A percentile compares a stretch with the other conserved stretches of the same genome.
phyloP scores from a whole-genome alignment of 2,329 filamentous ascomycete species.

The Parastagonospora nodorum region DNA sequence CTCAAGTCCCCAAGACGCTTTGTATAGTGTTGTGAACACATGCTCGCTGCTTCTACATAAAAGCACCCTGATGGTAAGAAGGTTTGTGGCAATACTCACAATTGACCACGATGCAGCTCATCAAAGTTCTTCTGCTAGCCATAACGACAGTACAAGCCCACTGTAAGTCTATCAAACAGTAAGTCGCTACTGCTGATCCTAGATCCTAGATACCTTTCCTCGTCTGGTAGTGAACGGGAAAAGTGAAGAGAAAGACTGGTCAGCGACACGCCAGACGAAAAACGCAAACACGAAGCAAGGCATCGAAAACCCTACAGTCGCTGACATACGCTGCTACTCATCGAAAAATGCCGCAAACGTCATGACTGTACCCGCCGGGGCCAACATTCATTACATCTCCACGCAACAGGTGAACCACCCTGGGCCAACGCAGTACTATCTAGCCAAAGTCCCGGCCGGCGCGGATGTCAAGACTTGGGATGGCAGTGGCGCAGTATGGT shows the following conservation, averaged over 20 bases:
- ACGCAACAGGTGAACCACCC: slow-evolving; percentile 40
- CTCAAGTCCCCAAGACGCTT: neutral
- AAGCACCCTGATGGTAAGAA: neutral
- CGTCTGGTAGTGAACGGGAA: slow-evolving; percentile 31
- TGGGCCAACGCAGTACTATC: slow-evolving; percentile 37
- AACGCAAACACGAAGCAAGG: slow-evolving; percentile 37
- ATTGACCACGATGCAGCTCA: slow-evolving; percentile 20
- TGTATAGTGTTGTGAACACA: neutral
- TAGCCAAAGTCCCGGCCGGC: slow-evolving; percentile 33
- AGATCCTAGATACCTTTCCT: slow-evolving; percentile 30
- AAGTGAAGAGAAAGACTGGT: slow-evolving; percentile 33
- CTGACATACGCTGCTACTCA: slow-evolving; percentile 37
- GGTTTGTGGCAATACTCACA: neutral
- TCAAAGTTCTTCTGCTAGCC: slow-evolving; percentile 20
- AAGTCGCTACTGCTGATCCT: neutral
- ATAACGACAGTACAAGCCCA: slow-evolving; percentile 28
- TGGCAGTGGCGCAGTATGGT: slow-evolving; percentile 34
- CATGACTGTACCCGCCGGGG: slow-evolving; percentile 28
- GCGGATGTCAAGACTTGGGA: slow-evolving; percentile 32
- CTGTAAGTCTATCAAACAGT: slow-evolving; percentile 14
- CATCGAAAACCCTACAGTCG: slow-evolving; percentile 32
- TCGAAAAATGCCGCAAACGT: slow-evolving; percentile 27
- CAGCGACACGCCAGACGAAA: slow-evolving; percentile 31
- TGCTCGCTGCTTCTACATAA: slow-evolving; percentile 1
- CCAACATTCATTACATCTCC: slow-evolving; percentile 34